Percentiles rank a stretch among this genome's conserved stretches.
Conservation (phyloP, 202 grass and related monocot genomes). For the Zizania palustris region DNA sequence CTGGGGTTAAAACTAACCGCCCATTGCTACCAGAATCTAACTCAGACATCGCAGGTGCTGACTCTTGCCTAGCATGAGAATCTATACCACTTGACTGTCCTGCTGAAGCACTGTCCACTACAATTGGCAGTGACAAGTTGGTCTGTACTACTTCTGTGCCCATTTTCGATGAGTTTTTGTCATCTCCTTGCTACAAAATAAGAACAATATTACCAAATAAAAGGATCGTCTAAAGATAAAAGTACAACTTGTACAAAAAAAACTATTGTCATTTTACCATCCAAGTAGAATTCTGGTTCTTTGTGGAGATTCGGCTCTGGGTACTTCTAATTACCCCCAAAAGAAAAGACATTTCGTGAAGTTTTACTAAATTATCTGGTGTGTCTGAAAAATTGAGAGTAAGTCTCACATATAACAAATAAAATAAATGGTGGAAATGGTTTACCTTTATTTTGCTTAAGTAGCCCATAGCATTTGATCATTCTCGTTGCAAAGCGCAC, state of each 20-base stretch:
- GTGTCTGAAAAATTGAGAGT: slow-evolving; percentile 44
- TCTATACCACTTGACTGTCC: slow-evolving; percentile 42
- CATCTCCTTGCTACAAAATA: slow-evolving; percentile 65
- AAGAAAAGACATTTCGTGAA: slow-evolving; percentile 91
- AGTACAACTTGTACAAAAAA: slow-evolving; percentile 11
- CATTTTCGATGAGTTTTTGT: slow-evolving; percentile 54
- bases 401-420: slow-evolving; percentile 43
- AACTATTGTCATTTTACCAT: slow-evolving; percentile 47
- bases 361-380: slow-evolving; percentile 61
- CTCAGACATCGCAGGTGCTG: slow-evolving; percentile 42
- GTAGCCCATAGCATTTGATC: slow-evolving; percentile 73
- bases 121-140: slow-evolving; percentile 54
- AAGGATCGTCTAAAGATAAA: slow-evolving; percentile 31
- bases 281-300: slow-evolving; percentile 56
- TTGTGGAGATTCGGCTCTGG: slow-evolving; percentile 64
- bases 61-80: slow-evolving; percentile 45
- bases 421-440: slow-evolving; percentile 10
- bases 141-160: slow-evolving; percentile 53
- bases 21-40: slow-evolving; percentile 45
- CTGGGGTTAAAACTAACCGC: slow-evolving; percentile 53
- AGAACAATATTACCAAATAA: slow-evolving; percentile 34
- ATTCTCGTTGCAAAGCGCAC: slow-evolving; percentile 85
- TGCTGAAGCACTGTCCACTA: slow-evolving; percentile 51
- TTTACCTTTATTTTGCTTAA: slow-evolving; percentile 61
- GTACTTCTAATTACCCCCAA: slow-evolving; percentile 84